Percentiles rank a stretch among this genome's conserved stretches.
Conservation (phyloP, 768 basidiomycete genomes). For the Rhodosporidiobolus sp. region DNA sequence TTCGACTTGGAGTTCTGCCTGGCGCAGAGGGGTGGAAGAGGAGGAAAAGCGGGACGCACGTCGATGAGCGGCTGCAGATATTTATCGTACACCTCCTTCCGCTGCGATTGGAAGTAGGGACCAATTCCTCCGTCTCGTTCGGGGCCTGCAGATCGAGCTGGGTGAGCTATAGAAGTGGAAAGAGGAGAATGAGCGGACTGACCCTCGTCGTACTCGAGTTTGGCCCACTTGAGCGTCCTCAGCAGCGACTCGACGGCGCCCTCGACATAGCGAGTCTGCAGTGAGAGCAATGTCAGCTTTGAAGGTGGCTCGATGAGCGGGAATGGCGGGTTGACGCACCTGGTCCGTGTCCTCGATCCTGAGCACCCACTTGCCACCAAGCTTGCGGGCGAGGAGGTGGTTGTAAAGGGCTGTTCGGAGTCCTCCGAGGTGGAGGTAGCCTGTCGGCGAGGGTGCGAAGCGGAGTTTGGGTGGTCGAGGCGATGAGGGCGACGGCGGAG, state of each 20-base stretch:
- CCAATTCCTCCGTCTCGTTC: conserved; percentile 68
- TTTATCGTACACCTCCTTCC: conserved; percentile 74
- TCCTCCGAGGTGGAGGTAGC: conserved; percentile 88
- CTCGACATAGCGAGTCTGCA: conserved; percentile 72
- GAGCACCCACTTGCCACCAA: conserved; percentile 82
- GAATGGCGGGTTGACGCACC: conserved; percentile 53
- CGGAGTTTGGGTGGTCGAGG: conserved; percentile 57
- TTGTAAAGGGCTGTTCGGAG: conserved; percentile 92
- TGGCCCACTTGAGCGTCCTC: conserved; percentile 79
- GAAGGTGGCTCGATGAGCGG: too few species aligned
- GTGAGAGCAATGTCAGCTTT: neutral
- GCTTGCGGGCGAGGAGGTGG: conserved; percentile 74
- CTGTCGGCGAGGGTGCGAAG: conserved; percentile 97
- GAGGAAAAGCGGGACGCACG: conserved; percentile 52
- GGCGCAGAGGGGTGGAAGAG: neutral
- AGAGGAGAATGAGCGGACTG: conserved; percentile 37
- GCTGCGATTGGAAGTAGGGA: conserved; percentile 92
- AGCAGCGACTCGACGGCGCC: conserved; percentile 79
- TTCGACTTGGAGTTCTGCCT: too few species aligned
- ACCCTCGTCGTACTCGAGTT: conserved; percentile 89
- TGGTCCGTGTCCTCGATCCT: conserved; percentile 93
- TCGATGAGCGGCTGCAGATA: conserved; percentile 73
- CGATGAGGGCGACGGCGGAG: neutral
- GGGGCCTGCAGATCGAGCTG: conserved; percentile 59
- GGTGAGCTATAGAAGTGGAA: neutral